Evolutionary conservation across 1,139 yeast genomes (phyloP), one percentile per base, ranked within the genome.

Genomic region (Suhomyces taliae): DNA sequence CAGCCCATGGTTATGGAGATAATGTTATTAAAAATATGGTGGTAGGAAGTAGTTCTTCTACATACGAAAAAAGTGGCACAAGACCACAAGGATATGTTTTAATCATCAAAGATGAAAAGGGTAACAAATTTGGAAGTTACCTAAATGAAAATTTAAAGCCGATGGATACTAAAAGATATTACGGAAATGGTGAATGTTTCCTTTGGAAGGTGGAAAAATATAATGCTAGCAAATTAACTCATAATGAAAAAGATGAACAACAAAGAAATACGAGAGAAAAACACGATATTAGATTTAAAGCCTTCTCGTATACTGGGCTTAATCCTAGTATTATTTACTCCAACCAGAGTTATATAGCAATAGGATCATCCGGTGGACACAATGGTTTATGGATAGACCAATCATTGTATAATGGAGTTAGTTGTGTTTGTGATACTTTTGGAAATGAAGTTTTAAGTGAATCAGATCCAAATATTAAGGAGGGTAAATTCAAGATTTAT

Each of bases 181-280:
- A 85, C 57, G 99, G 99, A 2, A 91, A 90, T 65, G 97, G 98
- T 1, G 97, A 93, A 64, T 90, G 98, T 60, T 90, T 91, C 58
- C 74, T 93, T 34, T 93, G 97, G 97, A 88, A 87, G 58, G 62
- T 77, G 34, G 86, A 82, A 44, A 56, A 50, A 44, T 60, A 53
- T 44, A 59, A 59, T 39, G 62, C 61, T 19, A 45, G 51, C 19
- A 54, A 55, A 37, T 46, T 60, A 27, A 44, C 46, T 39, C 59
- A 61, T 45, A 38, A 49, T 11, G 27, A 41, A 29, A 33, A 27
- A 9, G n/a, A 34, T 7, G 15, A 15, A 8, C 41, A 40, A 8
- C 8, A 9, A 29, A 9, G 11, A 29, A 29, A 34, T 19, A 29
- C 24, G 32, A 15, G 27, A 11, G 39, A 27, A 31, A 34, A 36